Evolutionary conservation across 345 rosid genomes (phyloP).

Genomic region (Mangifera indica): DNA sequence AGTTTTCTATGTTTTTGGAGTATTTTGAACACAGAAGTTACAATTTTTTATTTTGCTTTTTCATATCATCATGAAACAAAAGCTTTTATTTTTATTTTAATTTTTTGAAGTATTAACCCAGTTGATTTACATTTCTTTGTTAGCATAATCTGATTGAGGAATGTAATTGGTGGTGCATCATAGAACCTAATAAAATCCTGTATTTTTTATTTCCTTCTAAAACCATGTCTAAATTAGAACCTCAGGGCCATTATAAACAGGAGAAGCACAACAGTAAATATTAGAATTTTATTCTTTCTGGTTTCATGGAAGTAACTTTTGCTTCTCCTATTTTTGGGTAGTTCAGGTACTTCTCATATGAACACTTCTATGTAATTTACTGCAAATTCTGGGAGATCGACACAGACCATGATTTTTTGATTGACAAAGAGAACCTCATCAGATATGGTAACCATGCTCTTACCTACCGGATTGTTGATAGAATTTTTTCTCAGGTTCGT

Average conservation of each 20-base stretch:
- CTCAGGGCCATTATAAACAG: background rate
- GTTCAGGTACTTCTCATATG: constrained; percentile 89
- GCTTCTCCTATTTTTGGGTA: constrained; percentile 16
- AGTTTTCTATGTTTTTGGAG: constrained; percentile 3
- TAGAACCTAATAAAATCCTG: background rate
- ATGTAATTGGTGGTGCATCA: background rate
- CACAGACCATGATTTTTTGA: constrained; percentile 93
- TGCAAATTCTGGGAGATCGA: constrained; percentile 99
- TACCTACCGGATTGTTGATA: constrained; percentile 89
- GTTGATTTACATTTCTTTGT: background rate
- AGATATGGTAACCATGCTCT: constrained; percentile 96
- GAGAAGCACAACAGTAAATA: background rate
- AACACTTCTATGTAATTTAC: constrained; percentile 93
- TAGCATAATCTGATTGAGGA: background rate
- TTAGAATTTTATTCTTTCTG: background rate
- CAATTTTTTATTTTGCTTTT: background rate
- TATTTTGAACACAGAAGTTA: background rate
- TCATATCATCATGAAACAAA: background rate
- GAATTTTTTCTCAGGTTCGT: constrained; percentile 88
- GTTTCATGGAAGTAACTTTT: background rate
- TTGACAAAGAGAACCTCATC: constrained; percentile 93
- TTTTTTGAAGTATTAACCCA: too few relatives aligned
- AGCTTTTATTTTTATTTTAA: too few relatives aligned
- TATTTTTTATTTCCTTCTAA: background rate
- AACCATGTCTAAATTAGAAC: background rate